phyloP scores from a whole-genome alignment of 371 early-diverging fungal genomes.

The Apophysomyces ossiformis region DNA sequence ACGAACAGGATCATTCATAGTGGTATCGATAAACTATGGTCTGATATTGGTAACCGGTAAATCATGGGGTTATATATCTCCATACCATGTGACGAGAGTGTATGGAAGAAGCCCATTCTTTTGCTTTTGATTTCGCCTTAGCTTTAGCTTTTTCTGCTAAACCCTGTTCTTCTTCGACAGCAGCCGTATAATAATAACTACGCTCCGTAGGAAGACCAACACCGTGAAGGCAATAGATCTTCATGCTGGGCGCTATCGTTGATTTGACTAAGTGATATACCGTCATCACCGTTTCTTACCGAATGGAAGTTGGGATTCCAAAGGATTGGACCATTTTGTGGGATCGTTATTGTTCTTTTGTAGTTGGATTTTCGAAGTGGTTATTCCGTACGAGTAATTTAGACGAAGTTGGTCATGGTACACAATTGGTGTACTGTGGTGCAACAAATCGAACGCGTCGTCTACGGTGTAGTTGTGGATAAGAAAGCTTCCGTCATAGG shows the following conservation, averaged over 20 bases:
- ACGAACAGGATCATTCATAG: slow-evolving; percentile 30
- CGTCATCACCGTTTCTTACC: slow-evolving; percentile 26
- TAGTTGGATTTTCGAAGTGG: slow-evolving; percentile 58
- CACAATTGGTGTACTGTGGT: slow-evolving; percentile 46
- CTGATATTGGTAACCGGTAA: background rate
- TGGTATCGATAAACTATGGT: slow-evolving; percentile 44
- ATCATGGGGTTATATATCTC: background rate
- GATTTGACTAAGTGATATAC: background rate
- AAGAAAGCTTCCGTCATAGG: background rate
- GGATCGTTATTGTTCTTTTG: slow-evolving; percentile 48
- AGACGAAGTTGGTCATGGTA: slow-evolving; percentile 52
- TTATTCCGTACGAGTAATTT: slow-evolving; percentile 69
- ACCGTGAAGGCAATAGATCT: slow-evolving; percentile 86
- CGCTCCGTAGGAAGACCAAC: slow-evolving; percentile 83
- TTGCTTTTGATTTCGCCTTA: background rate
- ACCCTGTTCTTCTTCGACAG: background rate
- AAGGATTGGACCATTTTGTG: slow-evolving; percentile 85
- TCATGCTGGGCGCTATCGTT: slow-evolving; percentile 67
- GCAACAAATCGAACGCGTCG: slow-evolving; percentile 54
- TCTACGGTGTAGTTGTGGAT: slow-evolving; percentile 53
- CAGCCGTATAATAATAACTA: slow-evolving; percentile 66
- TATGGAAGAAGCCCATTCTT: background rate
- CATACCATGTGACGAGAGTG: background rate
- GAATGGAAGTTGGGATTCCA: slow-evolving; percentile 77
- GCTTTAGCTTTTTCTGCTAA: background rate